A percentile compares a stretch with the other conserved stretches of the same genome.
Conservation (phyloP, 75 land plant genomes). For the Cupressus sempervirens region DNA sequence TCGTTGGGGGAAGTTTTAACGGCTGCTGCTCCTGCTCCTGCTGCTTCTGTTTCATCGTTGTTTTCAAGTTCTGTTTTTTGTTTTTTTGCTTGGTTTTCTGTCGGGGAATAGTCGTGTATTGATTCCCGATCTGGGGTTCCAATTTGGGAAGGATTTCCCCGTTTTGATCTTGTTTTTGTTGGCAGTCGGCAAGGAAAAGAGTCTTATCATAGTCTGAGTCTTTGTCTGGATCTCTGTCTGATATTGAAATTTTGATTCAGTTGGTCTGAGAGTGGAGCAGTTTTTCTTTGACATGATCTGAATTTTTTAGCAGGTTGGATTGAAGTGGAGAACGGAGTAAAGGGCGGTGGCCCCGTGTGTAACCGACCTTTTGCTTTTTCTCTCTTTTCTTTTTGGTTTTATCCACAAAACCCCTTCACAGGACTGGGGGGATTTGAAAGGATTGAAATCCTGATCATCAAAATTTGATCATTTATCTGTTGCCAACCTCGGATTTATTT, state of each 20-base stretch:
- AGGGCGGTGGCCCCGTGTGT: slow-evolving; percentile 4
- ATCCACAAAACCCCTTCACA: not conserved
- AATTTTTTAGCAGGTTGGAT: not conserved
- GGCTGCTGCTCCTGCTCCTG: not conserved
- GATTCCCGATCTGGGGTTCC: not conserved
- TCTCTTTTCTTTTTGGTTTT: slow-evolving; percentile 2
- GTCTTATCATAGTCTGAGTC: not conserved
- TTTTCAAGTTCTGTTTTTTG: too few relatives aligned
- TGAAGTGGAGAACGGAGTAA: not conserved
- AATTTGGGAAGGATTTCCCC: not conserved
- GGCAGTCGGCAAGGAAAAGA: not conserved
- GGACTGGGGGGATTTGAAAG: not conserved
- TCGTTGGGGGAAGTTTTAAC: not conserved
- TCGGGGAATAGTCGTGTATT: not conserved
- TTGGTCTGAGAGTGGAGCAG: not conserved
- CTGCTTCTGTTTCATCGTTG: not conserved
- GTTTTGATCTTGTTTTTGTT: not conserved
- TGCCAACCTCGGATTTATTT: not conserved
- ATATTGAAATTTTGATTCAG: not conserved
- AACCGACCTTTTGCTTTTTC: slow-evolving; percentile 3
- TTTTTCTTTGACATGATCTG: not conserved
- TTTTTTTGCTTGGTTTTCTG: not conserved
- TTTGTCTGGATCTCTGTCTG: not conserved
- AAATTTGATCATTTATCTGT: not conserved
- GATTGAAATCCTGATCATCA: not conserved